Conservation (phyloP, 23 red algal genomes). For the Chondrus crispus region DNA sequence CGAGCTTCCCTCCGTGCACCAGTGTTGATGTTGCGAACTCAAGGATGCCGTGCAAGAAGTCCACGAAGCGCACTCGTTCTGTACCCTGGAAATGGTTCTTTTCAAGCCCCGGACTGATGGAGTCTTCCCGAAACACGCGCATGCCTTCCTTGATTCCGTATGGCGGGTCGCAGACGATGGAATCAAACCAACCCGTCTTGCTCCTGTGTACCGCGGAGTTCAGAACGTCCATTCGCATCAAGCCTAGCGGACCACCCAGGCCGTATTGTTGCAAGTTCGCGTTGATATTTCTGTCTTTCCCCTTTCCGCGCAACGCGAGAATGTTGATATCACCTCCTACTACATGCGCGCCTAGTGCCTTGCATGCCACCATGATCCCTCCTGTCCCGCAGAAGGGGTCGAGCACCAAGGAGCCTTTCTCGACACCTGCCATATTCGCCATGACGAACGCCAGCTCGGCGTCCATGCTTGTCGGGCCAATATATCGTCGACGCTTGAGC, state of each 20-base stretch:
- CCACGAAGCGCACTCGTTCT: conserved; percentile 61
- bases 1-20: conserved; percentile 71
- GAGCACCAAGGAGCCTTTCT: conserved; percentile 59
- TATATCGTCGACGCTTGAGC: conserved; percentile 62
- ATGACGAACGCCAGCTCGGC: conserved; percentile 98
- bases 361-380: conserved; percentile 74
- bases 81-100: conserved; percentile 51
- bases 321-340: conserved; percentile 84
- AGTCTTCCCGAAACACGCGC: conserved; percentile 63
- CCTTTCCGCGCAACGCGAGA: conserved; percentile 72
- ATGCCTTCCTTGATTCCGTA: conserved; percentile 96
- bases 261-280: conserved; percentile 89
- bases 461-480: conserved; percentile 97
- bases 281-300: conserved; percentile 22
- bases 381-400: conserved; percentile 96
- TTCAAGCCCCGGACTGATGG: conserved; percentile 40
- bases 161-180: conserved; percentile 91
- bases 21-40: conserved; percentile 61
- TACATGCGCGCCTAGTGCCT: conserved; percentile 62
- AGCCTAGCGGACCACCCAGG: conserved; percentile 56
- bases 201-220: conserved; percentile 6
- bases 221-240: conserved; percentile 78
- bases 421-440: conserved; percentile 84
- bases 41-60: conserved; percentile 68
- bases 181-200: conserved; percentile 67